These are phyloP conservation scores for Fraxinus dipetala DNA, from an alignment of 305 asterid species.

Conservation along the genomic window DNA sequence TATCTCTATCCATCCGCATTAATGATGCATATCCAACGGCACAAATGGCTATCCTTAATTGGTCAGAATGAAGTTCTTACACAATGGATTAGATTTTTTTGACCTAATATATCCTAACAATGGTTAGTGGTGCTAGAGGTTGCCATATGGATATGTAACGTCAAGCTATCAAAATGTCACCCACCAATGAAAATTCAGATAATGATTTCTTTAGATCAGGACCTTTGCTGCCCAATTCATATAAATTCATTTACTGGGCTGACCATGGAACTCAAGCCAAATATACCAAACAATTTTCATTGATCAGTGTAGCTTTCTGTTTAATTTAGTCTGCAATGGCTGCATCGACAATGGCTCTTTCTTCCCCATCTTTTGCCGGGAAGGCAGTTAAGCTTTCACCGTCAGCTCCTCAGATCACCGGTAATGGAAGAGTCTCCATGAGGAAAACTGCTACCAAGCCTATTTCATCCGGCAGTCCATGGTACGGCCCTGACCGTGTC, in stretches of 20 bases:
- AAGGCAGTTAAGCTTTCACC: constrained; percentile 3
- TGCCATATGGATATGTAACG: background rate
- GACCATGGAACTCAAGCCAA: background rate
- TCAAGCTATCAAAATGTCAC: background rate
- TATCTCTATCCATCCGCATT: background rate
- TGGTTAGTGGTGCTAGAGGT: background rate
- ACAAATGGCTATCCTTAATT: background rate
- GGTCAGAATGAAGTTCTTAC: background rate
- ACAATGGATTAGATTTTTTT: background rate
- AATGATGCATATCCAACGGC: background rate
- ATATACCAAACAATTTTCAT: background rate
- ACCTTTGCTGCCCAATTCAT: background rate
- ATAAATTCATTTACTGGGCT: background rate
- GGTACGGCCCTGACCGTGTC: constrained; percentile 11
- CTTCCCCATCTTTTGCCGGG: constrained; percentile 15
- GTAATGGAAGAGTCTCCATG: constrained; percentile 19
- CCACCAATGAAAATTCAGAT: background rate
- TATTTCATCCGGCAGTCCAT: constrained; percentile 3
- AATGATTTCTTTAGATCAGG: background rate
- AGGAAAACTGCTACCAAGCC: constrained; percentile 9
- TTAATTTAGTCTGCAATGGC: background rate
- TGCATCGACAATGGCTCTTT: constrained; percentile 17
- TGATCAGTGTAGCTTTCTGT: background rate
- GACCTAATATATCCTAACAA: background rate
- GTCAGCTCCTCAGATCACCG: background rate